Evolutionary conservation across 192 early-diverging fungal genomes (phyloP).

Genomic region (Thamnidium elegans): DNA sequence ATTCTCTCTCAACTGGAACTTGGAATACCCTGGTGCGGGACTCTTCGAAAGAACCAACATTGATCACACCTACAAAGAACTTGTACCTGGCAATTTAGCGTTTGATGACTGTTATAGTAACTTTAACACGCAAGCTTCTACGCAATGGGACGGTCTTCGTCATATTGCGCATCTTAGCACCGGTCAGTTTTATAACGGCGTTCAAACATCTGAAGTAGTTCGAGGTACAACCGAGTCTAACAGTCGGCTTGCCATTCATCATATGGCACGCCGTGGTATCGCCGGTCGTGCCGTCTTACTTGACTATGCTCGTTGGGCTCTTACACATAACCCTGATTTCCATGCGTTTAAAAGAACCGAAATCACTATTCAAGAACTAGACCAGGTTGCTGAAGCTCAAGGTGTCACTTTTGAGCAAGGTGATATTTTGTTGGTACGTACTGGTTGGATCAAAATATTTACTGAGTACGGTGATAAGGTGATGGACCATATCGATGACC

Average conservation of each 20-base stretch:
- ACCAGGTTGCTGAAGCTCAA: constrained; percentile 21
- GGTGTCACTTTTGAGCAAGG: constrained; percentile 27
- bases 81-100: not conserved
- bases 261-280: constrained; percentile 33
- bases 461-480: not conserved
- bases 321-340: constrained; percentile 13
- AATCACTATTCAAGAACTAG: constrained; percentile 25
- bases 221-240: constrained; percentile 1
- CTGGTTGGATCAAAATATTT: constrained; percentile 27
- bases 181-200: constrained; percentile 29
- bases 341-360: constrained; percentile 24
- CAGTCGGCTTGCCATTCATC: constrained; percentile 32
- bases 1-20: constrained; percentile 31
- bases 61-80: not conserved
- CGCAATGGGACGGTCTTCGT: constrained; percentile 35
- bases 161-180: constrained; percentile 23
- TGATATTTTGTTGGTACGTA: constrained; percentile 31
- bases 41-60: constrained; percentile 6
- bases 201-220: not conserved
- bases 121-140: constrained; percentile 35
- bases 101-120: constrained; percentile 36
- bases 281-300: constrained; percentile 29
- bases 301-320: constrained; percentile 31
- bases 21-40: constrained; percentile 16
- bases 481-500: not conserved